Evolutionary conservation across 2,329 filamentous ascomycete species (phyloP), one percentile per base, ranked within the genome.

Genomic region (Coniochaeta hoffmannii): DNA sequence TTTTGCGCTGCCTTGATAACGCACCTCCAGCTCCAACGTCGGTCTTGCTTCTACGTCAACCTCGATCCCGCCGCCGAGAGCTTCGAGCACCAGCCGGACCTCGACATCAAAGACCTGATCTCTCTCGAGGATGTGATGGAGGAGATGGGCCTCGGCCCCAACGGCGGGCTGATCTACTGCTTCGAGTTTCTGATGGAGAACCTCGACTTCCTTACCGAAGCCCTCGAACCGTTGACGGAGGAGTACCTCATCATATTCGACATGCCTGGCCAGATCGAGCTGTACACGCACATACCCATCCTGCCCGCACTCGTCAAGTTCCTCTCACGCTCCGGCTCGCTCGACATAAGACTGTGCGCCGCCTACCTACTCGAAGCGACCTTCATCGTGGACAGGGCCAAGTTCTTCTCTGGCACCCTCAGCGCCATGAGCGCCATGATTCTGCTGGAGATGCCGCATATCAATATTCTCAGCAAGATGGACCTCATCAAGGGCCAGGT

Each of bases 401-500:
- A 97, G 75, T 99, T 96, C 79, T 97, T 99, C 72, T 87, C 94
- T 0, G 94, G 94, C 12, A 96, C 94, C 0, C 77, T 99, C 58
- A 94, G 89, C 68, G 94, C 94, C 61, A 97, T 99, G 94, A 95
- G 89, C 66, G 92, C 94, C 61, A 99, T 99, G 94, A 85, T 99
- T 65, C 94, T 97, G 90, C 82, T 99, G 60, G 94, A 97, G 73
- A 85, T 97, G 61, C 94, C 94, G 4, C 94, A 99, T 68, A 85
- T 99, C 68, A 99, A 99, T 69, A 88, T 99, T 58, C 76, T 99
- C 55, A 95, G 88, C 68, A 99, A 99, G 75, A 97, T 97, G 92
- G 94, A 99, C 69, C 81, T 97, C 58, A 85, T 97, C 62, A 94
- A 94, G 69, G 90, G 89, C 36, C 89, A 94, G 71, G 82, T 97